These are phyloP conservation scores for Isoetes engelmannii DNA, from an alignment of 83 land plant genomes.

Conservation along the genomic window DNA sequence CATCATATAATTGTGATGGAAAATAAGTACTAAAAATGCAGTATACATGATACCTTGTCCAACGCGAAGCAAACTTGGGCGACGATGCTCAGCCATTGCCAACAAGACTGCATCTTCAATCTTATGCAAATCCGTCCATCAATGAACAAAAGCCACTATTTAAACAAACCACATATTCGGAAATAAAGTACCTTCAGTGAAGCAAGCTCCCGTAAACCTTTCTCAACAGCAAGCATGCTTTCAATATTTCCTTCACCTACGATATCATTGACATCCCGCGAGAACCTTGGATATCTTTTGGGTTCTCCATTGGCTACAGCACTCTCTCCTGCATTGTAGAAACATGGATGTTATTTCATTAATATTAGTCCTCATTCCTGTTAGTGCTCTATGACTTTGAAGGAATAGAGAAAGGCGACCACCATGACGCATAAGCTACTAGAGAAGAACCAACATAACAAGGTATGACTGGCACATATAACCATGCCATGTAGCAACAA, in stretches of 20 bases:
- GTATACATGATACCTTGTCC: conserved; percentile 17
- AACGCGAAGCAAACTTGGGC: conserved; percentile 31
- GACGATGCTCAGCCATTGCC: conserved; percentile 63
- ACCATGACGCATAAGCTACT: too few species aligned
- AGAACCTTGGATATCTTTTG: conserved; percentile 34
- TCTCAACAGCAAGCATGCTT: conserved; percentile 86
- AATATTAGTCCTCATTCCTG: too few species aligned
- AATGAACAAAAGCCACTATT: too few species aligned
- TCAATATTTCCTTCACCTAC: conserved; percentile 65
- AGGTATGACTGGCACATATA: too few species aligned
- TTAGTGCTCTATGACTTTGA: too few species aligned
- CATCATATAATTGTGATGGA: too few species aligned
- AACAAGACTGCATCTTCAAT: conserved; percentile 81
- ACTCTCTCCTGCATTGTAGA: neutral
- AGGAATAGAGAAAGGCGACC: too few species aligned
- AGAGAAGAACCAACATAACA: too few species aligned
- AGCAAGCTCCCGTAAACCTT: conserved; percentile 71
- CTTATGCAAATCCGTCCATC: conserved; percentile 17
- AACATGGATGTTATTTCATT: too few species aligned
- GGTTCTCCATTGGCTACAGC: neutral
- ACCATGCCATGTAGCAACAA: too few species aligned
- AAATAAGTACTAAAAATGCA: neutral
- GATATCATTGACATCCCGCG: conserved; percentile 49
- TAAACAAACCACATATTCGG: too few species aligned
- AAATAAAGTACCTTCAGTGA: conserved; percentile 51